Conservation (phyloP, 805 yeast genomes). For the Wickerhamiella allomyrinae region DNA sequence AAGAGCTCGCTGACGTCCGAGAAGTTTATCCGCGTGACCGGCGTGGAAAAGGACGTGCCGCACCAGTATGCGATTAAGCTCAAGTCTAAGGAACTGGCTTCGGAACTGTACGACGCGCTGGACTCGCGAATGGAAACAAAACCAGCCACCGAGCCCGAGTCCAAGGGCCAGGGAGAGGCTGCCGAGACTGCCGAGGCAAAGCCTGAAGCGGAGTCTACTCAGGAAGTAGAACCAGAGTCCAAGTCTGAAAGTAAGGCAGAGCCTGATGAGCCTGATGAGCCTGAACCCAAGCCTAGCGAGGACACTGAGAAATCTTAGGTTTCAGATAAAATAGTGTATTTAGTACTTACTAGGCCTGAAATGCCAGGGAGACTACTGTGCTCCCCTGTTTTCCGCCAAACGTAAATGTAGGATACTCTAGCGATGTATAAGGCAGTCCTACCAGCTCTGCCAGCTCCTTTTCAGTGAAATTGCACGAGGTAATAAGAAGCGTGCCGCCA, state of each 20-base stretch:
- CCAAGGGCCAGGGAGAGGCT: background rate
- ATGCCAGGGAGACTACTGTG: slow-evolving; percentile 78
- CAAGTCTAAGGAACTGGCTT: slow-evolving; percentile 45
- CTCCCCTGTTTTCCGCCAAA: slow-evolving; percentile 87
- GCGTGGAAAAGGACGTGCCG: slow-evolving; percentile 51
- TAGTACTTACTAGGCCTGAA: slow-evolving; percentile 22
- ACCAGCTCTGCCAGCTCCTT: slow-evolving; percentile 42
- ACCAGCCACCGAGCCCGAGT: background rate
- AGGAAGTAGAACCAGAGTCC: background rate
- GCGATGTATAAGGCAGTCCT: slow-evolving; percentile 46
- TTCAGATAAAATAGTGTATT: background rate
- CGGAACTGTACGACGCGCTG: slow-evolving; percentile 35
- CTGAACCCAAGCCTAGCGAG: too few relatives aligned
- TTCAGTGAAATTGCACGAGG: slow-evolving; percentile 90
- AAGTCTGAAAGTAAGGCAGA: background rate
- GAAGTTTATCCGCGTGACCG: slow-evolving; percentile 64
- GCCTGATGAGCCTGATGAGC: background rate
- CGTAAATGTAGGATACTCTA: slow-evolving; percentile 67
- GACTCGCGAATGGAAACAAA: background rate
- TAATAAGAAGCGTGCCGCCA: slow-evolving; percentile 53
- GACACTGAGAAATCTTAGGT: too few relatives aligned
- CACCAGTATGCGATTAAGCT: slow-evolving; percentile 73
- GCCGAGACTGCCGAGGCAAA: background rate
- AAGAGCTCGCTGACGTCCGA: slow-evolving; percentile 74
- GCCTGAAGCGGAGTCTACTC: background rate